Percentiles rank a stretch among this genome's conserved stretches.
These are phyloP conservation scores for Letharia columbiana DNA, from an alignment of 495 filamentous ascomycete species.

Conservation along the genomic window DNA sequence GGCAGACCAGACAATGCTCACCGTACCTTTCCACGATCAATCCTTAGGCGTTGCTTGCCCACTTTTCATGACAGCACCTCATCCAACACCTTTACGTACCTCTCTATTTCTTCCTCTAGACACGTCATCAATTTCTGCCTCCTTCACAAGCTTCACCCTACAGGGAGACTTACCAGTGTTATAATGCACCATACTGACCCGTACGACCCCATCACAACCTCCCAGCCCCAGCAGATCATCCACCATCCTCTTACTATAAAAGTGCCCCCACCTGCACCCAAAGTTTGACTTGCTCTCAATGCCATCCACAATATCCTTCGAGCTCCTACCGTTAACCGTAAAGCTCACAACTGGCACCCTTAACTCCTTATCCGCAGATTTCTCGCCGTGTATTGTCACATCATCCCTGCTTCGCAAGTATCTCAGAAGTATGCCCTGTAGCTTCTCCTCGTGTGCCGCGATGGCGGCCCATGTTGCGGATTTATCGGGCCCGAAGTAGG, in stretches of 20 bases:
- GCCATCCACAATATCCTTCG: constrained; percentile 50
- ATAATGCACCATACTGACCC: constrained; percentile 67
- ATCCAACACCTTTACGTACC: constrained; percentile 41
- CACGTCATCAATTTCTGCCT: not conserved
- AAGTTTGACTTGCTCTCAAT: constrained; percentile 47
- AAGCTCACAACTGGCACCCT: constrained; percentile 63
- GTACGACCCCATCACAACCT: constrained; percentile 51
- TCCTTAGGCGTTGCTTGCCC: no score
- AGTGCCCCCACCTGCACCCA: constrained; percentile 59
- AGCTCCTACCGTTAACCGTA: constrained; percentile 46
- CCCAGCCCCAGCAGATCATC: constrained; percentile 50
- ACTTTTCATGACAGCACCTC: constrained; percentile 28
- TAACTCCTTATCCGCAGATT: constrained; percentile 31
- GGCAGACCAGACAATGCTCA: no score
- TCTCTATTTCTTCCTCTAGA: constrained; percentile 47
- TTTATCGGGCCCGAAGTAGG: constrained; percentile 43
- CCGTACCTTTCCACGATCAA: no score
- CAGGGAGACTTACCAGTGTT: constrained; percentile 51
- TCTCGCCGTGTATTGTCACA: constrained; percentile 51
- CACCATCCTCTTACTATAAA: constrained; percentile 56
- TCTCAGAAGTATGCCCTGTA: constrained; percentile 48
- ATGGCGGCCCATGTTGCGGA: constrained; percentile 44
- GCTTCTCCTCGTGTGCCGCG: constrained; percentile 46
- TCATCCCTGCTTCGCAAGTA: constrained; percentile 43
- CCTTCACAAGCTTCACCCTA: not conserved